Evolutionary conservation across 106 monocot genomes (phyloP).

Genomic region (Dendrobium nobile): DNA sequence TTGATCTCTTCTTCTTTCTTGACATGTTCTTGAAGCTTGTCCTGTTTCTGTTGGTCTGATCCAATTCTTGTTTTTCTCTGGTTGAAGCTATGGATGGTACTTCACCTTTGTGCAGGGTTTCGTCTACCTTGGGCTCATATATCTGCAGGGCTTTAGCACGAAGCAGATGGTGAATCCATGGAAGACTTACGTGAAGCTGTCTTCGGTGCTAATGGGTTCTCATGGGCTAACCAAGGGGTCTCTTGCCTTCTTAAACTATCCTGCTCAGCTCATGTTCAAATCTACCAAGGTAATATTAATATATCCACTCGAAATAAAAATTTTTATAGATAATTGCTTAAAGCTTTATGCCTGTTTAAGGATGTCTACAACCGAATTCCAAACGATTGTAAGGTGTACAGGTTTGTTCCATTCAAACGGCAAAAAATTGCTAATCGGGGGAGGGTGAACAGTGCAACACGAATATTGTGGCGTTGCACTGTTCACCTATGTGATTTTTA

Average conservation of each 20-base stretch:
- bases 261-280: constrained; percentile 97
- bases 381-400: no score
- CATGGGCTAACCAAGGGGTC: constrained; percentile 91
- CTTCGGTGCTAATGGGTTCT: constrained; percentile 82
- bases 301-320: no score
- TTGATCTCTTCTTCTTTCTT: not conserved
- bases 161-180: constrained; percentile 96
- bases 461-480: no score
- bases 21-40: not conserved
- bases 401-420: no score
- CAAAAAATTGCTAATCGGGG: no score
- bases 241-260: constrained; percentile 91
- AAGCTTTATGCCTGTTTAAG: no score
- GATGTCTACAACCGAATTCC: no score
- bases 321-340: no score
- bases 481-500: no score
- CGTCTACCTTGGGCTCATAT: constrained; percentile 69
- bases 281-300: constrained; percentile 65
- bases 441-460: no score
- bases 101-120: constrained; percentile 95
- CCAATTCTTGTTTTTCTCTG: not conserved
- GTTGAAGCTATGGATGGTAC: constrained; percentile 93
- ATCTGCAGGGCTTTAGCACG: constrained; percentile 66
- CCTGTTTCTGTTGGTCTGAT: not conserved
- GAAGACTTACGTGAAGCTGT: constrained; percentile 74